These are phyloP conservation scores for Logfia minima DNA, from an alignment of 129 eudicot species.

Conservation along the genomic window DNA sequence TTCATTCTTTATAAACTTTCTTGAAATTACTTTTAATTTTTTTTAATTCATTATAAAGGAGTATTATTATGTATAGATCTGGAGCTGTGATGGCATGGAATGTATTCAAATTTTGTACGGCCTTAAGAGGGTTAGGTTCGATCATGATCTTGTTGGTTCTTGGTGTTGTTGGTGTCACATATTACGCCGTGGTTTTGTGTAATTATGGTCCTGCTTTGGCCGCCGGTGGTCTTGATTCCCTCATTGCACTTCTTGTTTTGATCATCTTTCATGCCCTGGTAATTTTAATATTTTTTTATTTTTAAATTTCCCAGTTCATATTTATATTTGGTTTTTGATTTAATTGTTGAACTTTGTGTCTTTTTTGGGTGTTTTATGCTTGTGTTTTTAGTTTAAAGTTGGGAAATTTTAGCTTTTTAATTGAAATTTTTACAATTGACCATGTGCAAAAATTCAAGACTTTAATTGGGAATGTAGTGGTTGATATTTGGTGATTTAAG, in stretches of 20 bases:
- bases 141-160: constrained; percentile 94
- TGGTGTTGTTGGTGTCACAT: constrained; percentile 88
- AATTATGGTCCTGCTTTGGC: constrained; percentile 73
- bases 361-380: constrained; percentile 10
- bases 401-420: constrained; percentile 11
- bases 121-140: constrained; percentile 83
- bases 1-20: constrained; percentile 3
- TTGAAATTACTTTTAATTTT: neutral
- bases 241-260: constrained; percentile 59
- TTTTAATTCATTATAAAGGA: neutral
- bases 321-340: neutral
- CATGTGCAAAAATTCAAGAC: neutral
- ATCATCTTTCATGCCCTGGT: constrained; percentile 73
- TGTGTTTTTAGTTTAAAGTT: constrained; percentile 1
- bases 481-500: constrained; percentile 29
- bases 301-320: neutral
- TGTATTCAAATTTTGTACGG: constrained; percentile 96
- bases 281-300: constrained; percentile 4
- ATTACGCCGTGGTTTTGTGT: constrained; percentile 88
- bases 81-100: constrained; percentile 99
- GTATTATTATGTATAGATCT: constrained; percentile 77
- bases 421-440: neutral
- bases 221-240: constrained; percentile 70
- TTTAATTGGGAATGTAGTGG: neutral
- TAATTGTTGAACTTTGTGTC: neutral